A percentile compares a stretch with the other conserved stretches of the same genome.
phyloP scores from a whole-genome alignment of 2,329 filamentous ascomycete species.

The Neonectria coccinea region DNA sequence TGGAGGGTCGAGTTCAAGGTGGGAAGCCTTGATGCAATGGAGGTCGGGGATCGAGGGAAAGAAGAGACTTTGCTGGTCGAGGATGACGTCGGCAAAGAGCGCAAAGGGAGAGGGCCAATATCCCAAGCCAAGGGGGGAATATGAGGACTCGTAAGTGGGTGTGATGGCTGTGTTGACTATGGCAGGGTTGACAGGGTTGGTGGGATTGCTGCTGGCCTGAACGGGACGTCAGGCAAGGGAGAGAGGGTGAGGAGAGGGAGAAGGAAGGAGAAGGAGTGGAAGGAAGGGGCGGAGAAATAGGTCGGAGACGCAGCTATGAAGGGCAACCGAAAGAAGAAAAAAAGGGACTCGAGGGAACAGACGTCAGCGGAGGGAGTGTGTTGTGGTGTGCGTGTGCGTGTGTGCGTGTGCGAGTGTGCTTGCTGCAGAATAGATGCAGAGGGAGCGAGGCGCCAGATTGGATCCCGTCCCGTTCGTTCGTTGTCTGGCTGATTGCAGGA shows the following conservation, averaged over 20 bases:
- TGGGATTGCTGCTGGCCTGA: constrained; percentile 18
- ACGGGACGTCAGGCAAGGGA: background rate
- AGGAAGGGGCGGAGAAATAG: constrained; percentile 26
- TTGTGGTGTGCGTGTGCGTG: background rate
- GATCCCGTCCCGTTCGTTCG: background rate
- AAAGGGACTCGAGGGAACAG: constrained; percentile 24
- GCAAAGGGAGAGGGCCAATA: constrained; percentile 5
- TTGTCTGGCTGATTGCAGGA: constrained; percentile 8
- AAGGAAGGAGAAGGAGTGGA: constrained; percentile 20
- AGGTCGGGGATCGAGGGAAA: background rate
- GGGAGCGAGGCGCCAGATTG: constrained; percentile 20
- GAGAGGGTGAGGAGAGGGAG: constrained; percentile 3
- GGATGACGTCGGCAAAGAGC: constrained; percentile 2
- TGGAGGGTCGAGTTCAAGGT: background rate
- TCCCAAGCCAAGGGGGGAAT: constrained; percentile 15
- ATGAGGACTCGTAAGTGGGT: constrained; percentile 11
- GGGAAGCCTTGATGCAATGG: background rate
- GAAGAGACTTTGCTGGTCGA: constrained; percentile 4
- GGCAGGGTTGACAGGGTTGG: constrained; percentile 16
- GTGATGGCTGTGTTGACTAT: constrained; percentile 16
- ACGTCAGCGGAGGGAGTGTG: constrained; percentile 22
- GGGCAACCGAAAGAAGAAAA: constrained; percentile 6
- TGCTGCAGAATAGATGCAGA: constrained; percentile 15
- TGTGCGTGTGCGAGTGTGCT: background rate
- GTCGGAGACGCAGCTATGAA: constrained; percentile 3